Evolutionary conservation across 805 yeast species (phyloP), one percentile per base, ranked within the genome.

Genomic region (Ogataea ganodermae): DNA sequence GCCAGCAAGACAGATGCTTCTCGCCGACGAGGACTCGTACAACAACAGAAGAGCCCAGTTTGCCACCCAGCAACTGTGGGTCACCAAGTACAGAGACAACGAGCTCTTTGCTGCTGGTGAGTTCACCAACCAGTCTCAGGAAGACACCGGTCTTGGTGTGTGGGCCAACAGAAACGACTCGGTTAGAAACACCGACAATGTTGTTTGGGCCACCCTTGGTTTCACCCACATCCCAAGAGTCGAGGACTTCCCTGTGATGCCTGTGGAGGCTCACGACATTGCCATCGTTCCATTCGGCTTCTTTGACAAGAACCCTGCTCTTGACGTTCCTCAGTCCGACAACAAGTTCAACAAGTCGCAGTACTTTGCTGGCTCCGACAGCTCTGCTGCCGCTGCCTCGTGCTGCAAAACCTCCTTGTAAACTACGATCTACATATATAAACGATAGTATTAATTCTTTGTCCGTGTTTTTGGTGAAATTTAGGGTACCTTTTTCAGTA

Each of bases 181-280:
- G 28, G 89, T 86, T 28, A 83, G 91, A 78, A 79, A 86, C 66
- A 83, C 83, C 16, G 91, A 86, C 58, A 65, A 81, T 48, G 89
- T 86, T 50, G 84, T 86, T 36, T 86, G 92, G 91, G 86, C 87
- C 54, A 86, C 94, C 38, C 65, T 86, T 63, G 90, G 89, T 22
- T 78, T 86, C 71, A 86, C 92, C 3, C 95, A 86, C 63, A 79
- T 86, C 59, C 94, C 94, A 59, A 78, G 88, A 61, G 81, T 84
- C 30, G 95, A 86, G 70, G 92, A 86, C 67, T 86, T 87, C 84
- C 95, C 95, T 41, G 91, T 86, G 44, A 86, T 86, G 95, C 91
- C 94, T 27, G 87, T 84, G 48, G 95, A 86, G 69, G 82, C 81
- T 53, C 82, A 84, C 71, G 80, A 76, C 59, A 81, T 86, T 57